These are phyloP conservation scores for Helichrysum umbraculigerum DNA, from an alignment of 129 eudicot species.

Conservation along the genomic window DNA sequence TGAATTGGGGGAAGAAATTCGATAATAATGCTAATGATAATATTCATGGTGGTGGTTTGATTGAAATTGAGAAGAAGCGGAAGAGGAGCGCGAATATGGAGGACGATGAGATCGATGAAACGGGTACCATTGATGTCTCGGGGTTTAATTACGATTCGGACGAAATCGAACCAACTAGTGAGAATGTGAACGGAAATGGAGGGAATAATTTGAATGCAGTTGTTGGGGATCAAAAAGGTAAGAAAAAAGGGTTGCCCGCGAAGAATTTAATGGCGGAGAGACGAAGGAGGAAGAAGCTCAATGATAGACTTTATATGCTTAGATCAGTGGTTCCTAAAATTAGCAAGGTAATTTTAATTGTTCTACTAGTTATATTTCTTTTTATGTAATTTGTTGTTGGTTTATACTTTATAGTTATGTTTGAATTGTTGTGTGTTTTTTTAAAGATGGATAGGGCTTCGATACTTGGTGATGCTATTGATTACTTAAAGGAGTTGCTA, in stretches of 20 bases:
- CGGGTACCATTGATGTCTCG: conserved; percentile 42
- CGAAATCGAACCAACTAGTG: conserved; percentile 39
- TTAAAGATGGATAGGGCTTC: conserved; percentile 78
- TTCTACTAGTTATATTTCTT: neutral
- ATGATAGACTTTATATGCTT: conserved; percentile 79
- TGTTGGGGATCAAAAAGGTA: conserved; percentile 53
- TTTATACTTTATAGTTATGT: neutral
- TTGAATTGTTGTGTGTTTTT: conserved; percentile 4
- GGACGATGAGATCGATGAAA: conserved; percentile 41
- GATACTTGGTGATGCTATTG: conserved; percentile 74
- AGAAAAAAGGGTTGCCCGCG: conserved; percentile 73
- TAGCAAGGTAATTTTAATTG: conserved; percentile 49
- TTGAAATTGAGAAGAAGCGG: conserved; percentile 40
- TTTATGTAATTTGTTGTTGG: neutral
- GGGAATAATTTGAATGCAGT: conserved; percentile 32
- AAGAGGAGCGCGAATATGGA: conserved; percentile 25
- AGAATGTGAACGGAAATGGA: conserved; percentile 24
- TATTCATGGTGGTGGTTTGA: neutral
- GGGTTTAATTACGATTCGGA: conserved; percentile 71
- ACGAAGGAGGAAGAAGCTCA: conserved; percentile 72
- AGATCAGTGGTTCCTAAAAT: conserved; percentile 72
- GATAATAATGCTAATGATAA: neutral
- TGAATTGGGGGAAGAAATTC: conserved; percentile 24
- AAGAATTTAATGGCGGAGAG: conserved; percentile 88
- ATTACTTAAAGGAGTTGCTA: conserved; percentile 62